Evolutionary conservation across 139 green algal species (phyloP).

Genomic region (Chlamydomonas sphaeroides): DNA sequence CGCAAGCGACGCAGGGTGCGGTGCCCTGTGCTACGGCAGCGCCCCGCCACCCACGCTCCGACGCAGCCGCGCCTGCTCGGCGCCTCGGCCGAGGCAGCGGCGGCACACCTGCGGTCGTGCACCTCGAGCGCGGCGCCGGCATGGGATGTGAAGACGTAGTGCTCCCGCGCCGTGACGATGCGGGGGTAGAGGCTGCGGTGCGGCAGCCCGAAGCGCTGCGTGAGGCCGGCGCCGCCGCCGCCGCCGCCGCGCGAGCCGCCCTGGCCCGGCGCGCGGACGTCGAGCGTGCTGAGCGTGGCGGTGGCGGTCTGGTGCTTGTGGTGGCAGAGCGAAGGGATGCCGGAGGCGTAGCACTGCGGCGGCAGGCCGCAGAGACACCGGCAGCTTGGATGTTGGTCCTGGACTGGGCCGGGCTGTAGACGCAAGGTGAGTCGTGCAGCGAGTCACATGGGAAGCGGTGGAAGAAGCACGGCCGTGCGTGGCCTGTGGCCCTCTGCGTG

Average conservation of each 20-base stretch:
- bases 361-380: neutral
- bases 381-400: neutral
- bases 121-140: constrained; percentile 43
- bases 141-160: constrained; percentile 60
- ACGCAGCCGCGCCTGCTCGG: no score
- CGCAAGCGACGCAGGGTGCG: no score
- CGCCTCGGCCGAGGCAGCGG: no score
- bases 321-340: constrained; percentile 47
- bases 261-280: no score
- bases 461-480: neutral
- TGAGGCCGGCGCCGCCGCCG: constrained; percentile 27
- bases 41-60: no score
- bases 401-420: neutral
- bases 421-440: neutral
- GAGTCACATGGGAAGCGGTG: no score
- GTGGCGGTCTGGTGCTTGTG: constrained; percentile 52
- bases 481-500: no score
- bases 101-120: no score
- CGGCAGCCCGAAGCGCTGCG: constrained; percentile 46
- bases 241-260: neutral
- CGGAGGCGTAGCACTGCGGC: constrained; percentile 26
- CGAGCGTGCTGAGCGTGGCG: constrained; percentile 21
- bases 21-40: no score
- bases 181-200: constrained; percentile 60
- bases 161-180: constrained; percentile 33